Conservation (phyloP, 164 flowering plant species). For the Hamamelis virginiana region DNA sequence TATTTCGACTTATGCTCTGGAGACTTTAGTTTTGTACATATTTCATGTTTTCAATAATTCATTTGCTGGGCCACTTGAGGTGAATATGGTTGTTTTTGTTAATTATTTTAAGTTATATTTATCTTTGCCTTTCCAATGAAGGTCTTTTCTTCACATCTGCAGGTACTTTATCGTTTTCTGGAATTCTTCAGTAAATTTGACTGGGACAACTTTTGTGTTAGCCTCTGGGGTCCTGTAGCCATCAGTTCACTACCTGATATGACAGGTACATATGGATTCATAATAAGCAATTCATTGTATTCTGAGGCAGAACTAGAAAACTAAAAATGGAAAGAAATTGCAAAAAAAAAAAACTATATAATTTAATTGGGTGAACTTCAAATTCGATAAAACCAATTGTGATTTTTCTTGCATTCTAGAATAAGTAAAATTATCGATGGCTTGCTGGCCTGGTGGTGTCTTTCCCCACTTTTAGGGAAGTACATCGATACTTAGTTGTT, state of each 20-base stretch:
- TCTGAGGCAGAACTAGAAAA: no score
- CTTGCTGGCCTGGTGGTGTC: no score
- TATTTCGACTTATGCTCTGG: constrained; percentile 93
- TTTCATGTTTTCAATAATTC: constrained; percentile 85
- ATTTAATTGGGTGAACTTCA: no score
- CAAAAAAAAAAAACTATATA: no score
- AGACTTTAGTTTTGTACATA: constrained; percentile 91
- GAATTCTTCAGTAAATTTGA: constrained; percentile 97
- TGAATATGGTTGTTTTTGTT: constrained; percentile 10
- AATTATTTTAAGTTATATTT: not conserved
- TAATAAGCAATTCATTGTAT: not conserved
- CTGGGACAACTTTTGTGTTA: constrained; percentile 93
- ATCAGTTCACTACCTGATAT: constrained; percentile 81
- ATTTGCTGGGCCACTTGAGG: constrained; percentile 96
- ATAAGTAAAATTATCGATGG: no score
- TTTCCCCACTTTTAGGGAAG: no score
- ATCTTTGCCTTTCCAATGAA: constrained; percentile 6
- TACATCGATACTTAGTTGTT: no score
- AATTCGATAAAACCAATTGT: no score
- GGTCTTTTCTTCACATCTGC: constrained; percentile 20
- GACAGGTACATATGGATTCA: constrained; percentile 42
- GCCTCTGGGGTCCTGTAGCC: constrained; percentile 95
- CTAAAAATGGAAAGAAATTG: no score
- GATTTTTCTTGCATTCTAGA: no score
- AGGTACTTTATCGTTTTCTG: constrained; percentile 95